Conservation (phyloP, 2,329 filamentous ascomycete genomes). For the Colletotrichum liriopes region DNA sequence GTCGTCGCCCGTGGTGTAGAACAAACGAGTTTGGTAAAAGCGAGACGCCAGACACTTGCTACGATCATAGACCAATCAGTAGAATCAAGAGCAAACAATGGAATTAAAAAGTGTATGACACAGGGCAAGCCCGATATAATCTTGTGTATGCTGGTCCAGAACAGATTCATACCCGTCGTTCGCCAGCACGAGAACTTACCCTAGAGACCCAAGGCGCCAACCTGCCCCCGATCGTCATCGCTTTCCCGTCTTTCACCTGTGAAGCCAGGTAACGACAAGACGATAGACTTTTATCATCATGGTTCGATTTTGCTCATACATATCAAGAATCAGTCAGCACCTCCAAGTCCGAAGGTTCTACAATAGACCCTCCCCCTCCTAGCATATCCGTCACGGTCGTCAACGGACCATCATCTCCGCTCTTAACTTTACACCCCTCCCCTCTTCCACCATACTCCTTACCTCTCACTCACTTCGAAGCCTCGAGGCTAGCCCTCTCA, state of each 20-base stretch:
- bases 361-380: neutral
- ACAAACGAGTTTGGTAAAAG: too few species aligned
- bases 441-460: too few species aligned
- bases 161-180: neutral
- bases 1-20: too few species aligned
- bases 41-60: too few species aligned
- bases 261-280: neutral
- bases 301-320: neutral
- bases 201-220: neutral
- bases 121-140: neutral
- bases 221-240: neutral
- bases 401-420: neutral
- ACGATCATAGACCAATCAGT: too few species aligned
- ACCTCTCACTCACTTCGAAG: neutral
- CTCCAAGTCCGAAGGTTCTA: neutral
- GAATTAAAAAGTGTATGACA: too few species aligned
- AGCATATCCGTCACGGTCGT: neutral
- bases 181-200: neutral
- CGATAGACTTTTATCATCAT: neutral
- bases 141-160: neutral
- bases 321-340: neutral
- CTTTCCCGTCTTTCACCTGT: too few species aligned
- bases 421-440: neutral
- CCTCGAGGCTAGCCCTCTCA: neutral
- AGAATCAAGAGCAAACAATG: too few species aligned